Percentiles rank a stretch among this genome's conserved stretches.
These are phyloP conservation scores for Haplosporangium gracile DNA, from an alignment of 192 early-diverging fungal species.

Conservation along the genomic window DNA sequence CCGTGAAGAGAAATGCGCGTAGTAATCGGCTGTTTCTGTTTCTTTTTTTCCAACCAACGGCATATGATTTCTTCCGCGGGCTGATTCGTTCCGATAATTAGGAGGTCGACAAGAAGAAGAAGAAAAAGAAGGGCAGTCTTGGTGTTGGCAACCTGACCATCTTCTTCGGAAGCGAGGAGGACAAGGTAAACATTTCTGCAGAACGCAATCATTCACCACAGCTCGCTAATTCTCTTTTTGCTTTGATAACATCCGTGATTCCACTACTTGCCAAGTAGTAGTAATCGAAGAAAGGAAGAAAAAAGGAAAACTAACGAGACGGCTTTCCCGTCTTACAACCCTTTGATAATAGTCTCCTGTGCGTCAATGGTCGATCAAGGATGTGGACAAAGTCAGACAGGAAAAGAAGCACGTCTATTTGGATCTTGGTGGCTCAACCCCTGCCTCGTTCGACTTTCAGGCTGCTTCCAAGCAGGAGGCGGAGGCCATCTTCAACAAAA, in stretches of 20 bases:
- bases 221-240: not conserved
- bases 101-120: constrained; percentile 83
- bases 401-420: constrained; percentile 76
- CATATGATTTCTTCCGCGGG: constrained; percentile 2
- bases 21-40: not conserved
- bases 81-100: constrained; percentile 17
- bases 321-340: not conserved
- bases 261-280: not conserved
- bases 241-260: not conserved
- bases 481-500: constrained; percentile 73
- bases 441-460: constrained; percentile 73
- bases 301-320: not conserved
- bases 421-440: constrained; percentile 68
- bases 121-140: constrained; percentile 75
- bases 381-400: constrained; percentile 70
- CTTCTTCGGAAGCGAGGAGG: constrained; percentile 72
- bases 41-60: not conserved
- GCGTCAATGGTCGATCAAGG: constrained; percentile 69
- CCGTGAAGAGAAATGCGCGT: not conserved
- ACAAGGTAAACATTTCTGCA: constrained; percentile 54
- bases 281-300: not conserved
- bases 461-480: constrained; percentile 74
- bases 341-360: constrained; percentile 58
- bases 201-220: not conserved
- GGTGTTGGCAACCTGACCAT: constrained; percentile 73